phyloP scores from a whole-genome alignment of 805 yeast species.

The Diddensiella transvaalensis region DNA sequence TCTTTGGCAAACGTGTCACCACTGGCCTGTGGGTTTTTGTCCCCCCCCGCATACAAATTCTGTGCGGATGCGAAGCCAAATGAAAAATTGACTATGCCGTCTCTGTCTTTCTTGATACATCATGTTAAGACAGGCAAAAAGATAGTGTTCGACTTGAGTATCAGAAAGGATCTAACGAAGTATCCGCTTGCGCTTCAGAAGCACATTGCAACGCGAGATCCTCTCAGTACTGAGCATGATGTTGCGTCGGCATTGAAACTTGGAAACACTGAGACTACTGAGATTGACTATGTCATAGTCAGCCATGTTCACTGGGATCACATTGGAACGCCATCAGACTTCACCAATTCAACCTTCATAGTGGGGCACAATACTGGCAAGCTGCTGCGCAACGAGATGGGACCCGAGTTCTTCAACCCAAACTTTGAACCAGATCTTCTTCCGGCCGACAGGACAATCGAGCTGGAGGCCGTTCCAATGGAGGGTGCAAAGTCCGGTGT shows the following conservation, averaged over 20 bases:
- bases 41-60: constrained; percentile 11
- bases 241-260: constrained; percentile 4
- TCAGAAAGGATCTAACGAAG: constrained; percentile 9
- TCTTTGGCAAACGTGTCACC: constrained; percentile 7
- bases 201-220: constrained; percentile 10
- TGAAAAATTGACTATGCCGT: constrained; percentile 29
- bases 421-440: constrained; percentile 9
- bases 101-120: constrained; percentile 34
- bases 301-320: constrained; percentile 16
- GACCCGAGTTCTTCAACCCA: constrained; percentile 9
- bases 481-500: neutral
- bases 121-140: constrained; percentile 5
- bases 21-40: constrained; percentile 5
- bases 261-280: constrained; percentile 8
- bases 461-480: constrained; percentile 7
- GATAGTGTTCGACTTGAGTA: constrained; percentile 11
- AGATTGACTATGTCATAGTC: constrained; percentile 11
- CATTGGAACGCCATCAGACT: constrained; percentile 12
- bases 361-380: constrained; percentile 7
- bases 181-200: constrained; percentile 9
- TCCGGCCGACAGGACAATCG: constrained; percentile 12
- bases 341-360: constrained; percentile 11
- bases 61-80: constrained; percentile 1
- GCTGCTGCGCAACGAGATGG: constrained; percentile 6
- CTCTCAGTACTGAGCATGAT: constrained; percentile 7